These are phyloP conservation scores for Apiospora arundinis DNA, from an alignment of 2,329 filamentous ascomycete species.

Conservation along the genomic window DNA sequence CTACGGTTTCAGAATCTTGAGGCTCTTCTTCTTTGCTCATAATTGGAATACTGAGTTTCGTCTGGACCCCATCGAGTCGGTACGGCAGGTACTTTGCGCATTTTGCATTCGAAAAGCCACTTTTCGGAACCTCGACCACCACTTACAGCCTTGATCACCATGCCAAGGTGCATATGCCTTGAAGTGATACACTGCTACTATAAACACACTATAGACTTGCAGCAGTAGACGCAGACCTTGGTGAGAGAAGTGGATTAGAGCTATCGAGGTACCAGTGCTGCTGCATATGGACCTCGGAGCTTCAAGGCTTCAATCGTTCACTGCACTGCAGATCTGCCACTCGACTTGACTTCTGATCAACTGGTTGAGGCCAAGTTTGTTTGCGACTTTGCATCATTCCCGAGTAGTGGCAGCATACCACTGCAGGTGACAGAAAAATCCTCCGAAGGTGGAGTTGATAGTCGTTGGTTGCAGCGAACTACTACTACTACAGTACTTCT, in stretches of 20 bases:
- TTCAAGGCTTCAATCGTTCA: neutral
- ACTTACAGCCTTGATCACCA: neutral
- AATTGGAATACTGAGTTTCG: constrained; percentile 6
- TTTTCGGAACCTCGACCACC: neutral
- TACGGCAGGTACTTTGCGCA: neutral
- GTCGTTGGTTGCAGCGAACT: neutral
- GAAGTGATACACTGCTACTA: constrained; percentile 15
- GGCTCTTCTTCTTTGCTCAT: constrained; percentile 1
- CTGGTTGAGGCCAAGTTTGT: neutral
- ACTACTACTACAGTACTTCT: no score
- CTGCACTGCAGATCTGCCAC: constrained; percentile 3
- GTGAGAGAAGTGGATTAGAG: neutral
- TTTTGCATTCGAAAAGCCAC: neutral
- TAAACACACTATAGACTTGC: constrained; percentile 8
- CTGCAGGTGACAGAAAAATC: constrained; percentile 13
- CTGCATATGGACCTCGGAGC: neutral
- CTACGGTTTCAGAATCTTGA: constrained; percentile 15
- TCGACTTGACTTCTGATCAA: neutral
- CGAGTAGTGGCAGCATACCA: constrained; percentile 9
- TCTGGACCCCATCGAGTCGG: neutral
- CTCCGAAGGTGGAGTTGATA: constrained; percentile 14
- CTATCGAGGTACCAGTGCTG: neutral
- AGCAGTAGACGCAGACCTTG: neutral
- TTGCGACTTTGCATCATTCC: constrained; percentile 9
- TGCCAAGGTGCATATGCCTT: neutral